Conservation (phyloP, 108 stramenopile species). For the Conticribra guillardii region DNA sequence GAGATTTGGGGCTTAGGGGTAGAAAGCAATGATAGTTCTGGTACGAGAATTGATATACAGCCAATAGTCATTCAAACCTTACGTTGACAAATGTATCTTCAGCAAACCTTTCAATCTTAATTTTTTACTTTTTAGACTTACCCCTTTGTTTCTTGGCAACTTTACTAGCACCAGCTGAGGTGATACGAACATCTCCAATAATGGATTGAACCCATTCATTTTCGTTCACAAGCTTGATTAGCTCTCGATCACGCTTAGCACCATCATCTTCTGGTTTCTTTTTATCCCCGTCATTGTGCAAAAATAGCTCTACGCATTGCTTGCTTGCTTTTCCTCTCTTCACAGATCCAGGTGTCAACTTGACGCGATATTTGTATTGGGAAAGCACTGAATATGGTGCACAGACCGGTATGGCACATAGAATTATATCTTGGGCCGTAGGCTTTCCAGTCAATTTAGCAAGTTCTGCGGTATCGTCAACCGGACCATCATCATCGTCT, state of each 20-base stretch:
- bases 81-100: too few species aligned
- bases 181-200: slow-evolving; percentile 80
- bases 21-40: too few species aligned
- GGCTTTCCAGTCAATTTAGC: slow-evolving; percentile 87
- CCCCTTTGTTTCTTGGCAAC: slow-evolving; percentile 62
- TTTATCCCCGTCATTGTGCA: slow-evolving; percentile 47
- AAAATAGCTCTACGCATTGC: slow-evolving; percentile 81
- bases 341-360: slow-evolving; percentile 83
- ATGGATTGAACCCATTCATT: slow-evolving; percentile 87
- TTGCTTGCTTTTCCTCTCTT: slow-evolving; percentile 90
- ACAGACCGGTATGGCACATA: slow-evolving; percentile 92
- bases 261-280: slow-evolving; percentile 33
- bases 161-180: slow-evolving; percentile 85
- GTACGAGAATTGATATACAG: too few species aligned
- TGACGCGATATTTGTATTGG: slow-evolving; percentile 88
- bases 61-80: too few species aligned
- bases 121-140: slow-evolving; percentile 50
- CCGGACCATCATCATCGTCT: slow-evolving; percentile 58
- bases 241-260: slow-evolving; percentile 56
- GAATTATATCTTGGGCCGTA: slow-evolving; percentile 76
- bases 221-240: slow-evolving; percentile 82
- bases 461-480: slow-evolving; percentile 82
- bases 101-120: too few species aligned
- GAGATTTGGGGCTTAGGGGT: too few species aligned
- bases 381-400: slow-evolving; percentile 91